These are phyloP conservation scores for Pisolithus albus DNA, from an alignment of 768 basidiomycete species.

Conservation along the genomic window DNA sequence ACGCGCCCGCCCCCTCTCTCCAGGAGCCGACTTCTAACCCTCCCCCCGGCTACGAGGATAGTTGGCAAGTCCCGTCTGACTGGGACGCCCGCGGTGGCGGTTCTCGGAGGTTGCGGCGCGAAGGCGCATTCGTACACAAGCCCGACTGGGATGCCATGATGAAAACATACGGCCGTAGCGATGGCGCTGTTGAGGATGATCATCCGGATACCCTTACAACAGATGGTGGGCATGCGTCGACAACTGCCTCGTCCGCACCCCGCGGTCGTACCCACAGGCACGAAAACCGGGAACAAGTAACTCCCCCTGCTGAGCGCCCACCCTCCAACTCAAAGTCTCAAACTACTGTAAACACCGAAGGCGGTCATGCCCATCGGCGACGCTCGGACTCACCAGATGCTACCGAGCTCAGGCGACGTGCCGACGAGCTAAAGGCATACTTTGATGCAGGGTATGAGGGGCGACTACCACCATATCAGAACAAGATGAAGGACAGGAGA, in stretches of 20 bases:
- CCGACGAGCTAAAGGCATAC: not conserved
- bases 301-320: not conserved
- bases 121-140: not conserved
- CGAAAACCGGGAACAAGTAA: not conserved
- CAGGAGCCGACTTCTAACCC: not conserved
- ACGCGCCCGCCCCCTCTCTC: not conserved
- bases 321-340: not conserved
- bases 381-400: not conserved
- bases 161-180: not conserved
- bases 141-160: constrained; percentile 2
- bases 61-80: not conserved
- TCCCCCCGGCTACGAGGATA: not conserved
- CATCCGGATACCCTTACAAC: not conserved
- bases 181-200: not conserved
- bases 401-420: not conserved
- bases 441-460: not conserved
- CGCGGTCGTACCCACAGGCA: too few species aligned
- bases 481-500: not conserved
- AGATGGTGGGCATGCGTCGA: not conserved
- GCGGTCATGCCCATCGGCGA: not conserved
- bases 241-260: not conserved
- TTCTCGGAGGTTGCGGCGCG: not conserved
- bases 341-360: not conserved
- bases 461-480: not conserved
- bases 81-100: not conserved